Conservation (phyloP, 2,329 filamentous ascomycete genomes). For the Stagonosporopsis chrysanthemi region DNA sequence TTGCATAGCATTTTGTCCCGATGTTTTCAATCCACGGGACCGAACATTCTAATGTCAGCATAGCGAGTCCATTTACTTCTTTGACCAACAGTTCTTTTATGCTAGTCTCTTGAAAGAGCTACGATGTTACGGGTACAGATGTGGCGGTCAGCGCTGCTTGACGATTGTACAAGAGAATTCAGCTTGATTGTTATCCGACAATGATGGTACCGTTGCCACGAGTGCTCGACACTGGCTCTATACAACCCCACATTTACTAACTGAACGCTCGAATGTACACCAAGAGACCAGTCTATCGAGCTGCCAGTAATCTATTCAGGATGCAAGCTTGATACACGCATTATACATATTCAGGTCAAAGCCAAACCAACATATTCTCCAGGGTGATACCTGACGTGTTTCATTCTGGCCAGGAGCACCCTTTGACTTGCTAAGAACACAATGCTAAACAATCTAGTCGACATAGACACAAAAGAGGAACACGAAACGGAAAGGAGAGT, state of each 20-base stretch:
- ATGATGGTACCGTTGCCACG: neutral
- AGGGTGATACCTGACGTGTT: neutral
- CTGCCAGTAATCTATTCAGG: neutral
- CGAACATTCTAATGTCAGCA: neutral
- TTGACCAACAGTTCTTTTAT: neutral
- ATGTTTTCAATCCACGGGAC: neutral
- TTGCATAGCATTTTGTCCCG: constrained; percentile 1
- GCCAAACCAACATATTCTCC: neutral
- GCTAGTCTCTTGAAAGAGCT: neutral
- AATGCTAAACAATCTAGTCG: neutral
- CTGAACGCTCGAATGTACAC: neutral
- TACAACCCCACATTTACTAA: neutral
- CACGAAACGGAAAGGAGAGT: constrained; percentile 2
- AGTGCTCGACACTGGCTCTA: neutral
- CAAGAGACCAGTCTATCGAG: neutral
- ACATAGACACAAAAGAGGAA: neutral
- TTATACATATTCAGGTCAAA: neutral
- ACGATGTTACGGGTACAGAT: no score
- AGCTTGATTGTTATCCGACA: neutral
- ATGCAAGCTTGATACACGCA: neutral
- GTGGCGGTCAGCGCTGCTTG: neutral
- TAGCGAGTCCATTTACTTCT: constrained; percentile 2
- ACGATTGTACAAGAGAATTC: neutral
- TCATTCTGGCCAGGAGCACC: neutral
- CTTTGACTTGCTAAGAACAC: neutral